Percentiles rank a stretch among this genome's conserved stretches.
These are phyloP conservation scores for Marsdenia floribunda DNA, from an alignment of 257 asterid species.

Conservation along the genomic window DNA sequence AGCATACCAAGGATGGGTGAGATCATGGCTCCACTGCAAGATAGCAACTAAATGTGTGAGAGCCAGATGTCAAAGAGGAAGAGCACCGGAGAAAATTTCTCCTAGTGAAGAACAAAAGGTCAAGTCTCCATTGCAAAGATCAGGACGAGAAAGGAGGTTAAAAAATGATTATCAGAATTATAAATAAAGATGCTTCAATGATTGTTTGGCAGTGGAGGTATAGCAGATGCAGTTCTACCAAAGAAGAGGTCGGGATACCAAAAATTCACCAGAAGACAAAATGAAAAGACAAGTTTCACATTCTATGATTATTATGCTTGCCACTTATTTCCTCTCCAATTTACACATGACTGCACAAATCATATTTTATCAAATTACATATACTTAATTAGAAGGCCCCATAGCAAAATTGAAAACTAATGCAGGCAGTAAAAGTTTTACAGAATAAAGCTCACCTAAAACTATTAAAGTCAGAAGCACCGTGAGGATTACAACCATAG, in stretches of 20 bases:
- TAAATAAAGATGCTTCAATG: neutral
- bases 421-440: neutral
- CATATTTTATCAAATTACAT: neutral
- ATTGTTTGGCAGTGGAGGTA: neutral
- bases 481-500: neutral
- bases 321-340: neutral
- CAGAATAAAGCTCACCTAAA: conserved; percentile 3
- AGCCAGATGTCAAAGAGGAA: neutral
- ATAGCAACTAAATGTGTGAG: neutral
- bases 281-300: neutral
- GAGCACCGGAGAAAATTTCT: neutral
- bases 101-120: neutral
- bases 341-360: neutral
- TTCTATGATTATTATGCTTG: neutral
- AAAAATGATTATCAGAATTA: neutral
- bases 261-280: neutral
- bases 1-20: neutral
- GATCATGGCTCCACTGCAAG: neutral
- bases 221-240: neutral
- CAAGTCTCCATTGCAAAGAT: neutral
- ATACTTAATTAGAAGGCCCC: neutral
- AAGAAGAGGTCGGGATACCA: neutral
- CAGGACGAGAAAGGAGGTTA: neutral
- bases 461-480: neutral
- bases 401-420: neutral